Evolutionary conservation across 1,284 basidiomycete species (phyloP), one percentile per base, ranked within the genome.

Genomic region (Ceratobasidium papillatum): DNA sequence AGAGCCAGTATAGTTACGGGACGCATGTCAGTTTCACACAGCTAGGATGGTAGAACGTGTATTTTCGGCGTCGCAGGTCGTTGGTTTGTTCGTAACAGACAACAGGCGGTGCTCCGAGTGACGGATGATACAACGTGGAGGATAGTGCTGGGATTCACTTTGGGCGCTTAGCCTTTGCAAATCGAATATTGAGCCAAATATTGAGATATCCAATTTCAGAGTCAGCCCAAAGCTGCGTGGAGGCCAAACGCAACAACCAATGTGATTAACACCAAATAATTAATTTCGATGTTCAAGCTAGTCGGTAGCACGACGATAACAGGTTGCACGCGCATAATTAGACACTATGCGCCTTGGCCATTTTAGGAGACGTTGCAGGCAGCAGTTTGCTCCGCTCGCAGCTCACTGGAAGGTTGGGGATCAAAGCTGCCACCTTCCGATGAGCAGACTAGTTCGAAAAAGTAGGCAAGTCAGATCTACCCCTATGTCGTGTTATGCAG

Each of bases 401-500:
- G 32, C 62, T 36, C 62, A 45, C 4, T 30, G 47, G 47, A 34
- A 49, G 30, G 47, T 47, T 64, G 66, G 38, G 51, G 38, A 72
- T 72, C 69, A 72, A 34, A 72, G 9, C 25, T 61, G 41, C 69
- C 69, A 51, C 41, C 69, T 58, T 25, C 69, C 69, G n/a, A 72
- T 52, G 58, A 72, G 58, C 45, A 72, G 25, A 36, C 69, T 72
- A 72, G 49, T 25, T 47, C 58, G 25, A 59, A 72, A 72, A 19
- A 36, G 58, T 62, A 30, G 30, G 43, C 47, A 47, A 47, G 56
- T 45, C 38, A 45, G 58, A 72, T 72, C 58, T 38, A 17, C 32
- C 69, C 56, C 30, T 49, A 49, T 49, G 30, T 51, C 19, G 22
- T 49, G 30, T 72, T 30, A 47, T 25, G 32, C n/a, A 19, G 36